Conservation (phyloP, 495 filamentous ascomycete species). For the Podospora fimiseda region DNA sequence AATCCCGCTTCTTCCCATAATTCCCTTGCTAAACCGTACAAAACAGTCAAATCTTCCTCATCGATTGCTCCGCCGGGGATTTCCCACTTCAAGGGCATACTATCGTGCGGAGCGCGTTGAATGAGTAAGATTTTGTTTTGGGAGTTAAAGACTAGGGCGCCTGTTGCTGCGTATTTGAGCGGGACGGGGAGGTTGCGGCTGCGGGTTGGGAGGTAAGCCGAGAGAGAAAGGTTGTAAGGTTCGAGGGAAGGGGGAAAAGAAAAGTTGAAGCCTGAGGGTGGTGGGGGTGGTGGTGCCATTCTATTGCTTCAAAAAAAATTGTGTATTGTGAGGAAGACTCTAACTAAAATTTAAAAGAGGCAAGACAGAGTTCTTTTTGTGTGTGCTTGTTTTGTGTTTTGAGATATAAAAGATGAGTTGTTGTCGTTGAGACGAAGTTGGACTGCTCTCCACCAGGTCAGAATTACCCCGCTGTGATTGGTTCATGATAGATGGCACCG, state of each 20-base stretch:
- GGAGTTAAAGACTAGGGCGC: slow-evolving; percentile 37
- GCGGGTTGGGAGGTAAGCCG: slow-evolving; percentile 18
- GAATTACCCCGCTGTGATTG: too few relatives aligned
- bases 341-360: not conserved
- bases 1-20: slow-evolving; percentile 52
- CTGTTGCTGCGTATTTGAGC: slow-evolving; percentile 23
- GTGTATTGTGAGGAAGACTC: not conserved
- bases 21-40: slow-evolving; percentile 46
- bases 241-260: slow-evolving; percentile 18
- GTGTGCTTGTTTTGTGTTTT: too few relatives aligned
- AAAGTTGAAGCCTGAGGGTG: slow-evolving; percentile 20
- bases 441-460: too few relatives aligned
- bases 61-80: slow-evolving; percentile 51
- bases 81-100: slow-evolving; percentile 47
- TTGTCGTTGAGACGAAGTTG: too few relatives aligned
- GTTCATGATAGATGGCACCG: too few relatives aligned
- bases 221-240: slow-evolving; percentile 19
- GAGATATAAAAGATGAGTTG: too few relatives aligned
- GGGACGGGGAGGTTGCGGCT: slow-evolving; percentile 1
- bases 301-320: not conserved
- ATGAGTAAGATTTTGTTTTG: slow-evolving; percentile 39
- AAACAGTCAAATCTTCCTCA: slow-evolving; percentile 39
- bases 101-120: slow-evolving; percentile 46
- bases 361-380: too few relatives aligned
- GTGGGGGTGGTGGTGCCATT: slow-evolving; percentile 2